A percentile compares a stretch with the other conserved stretches of the same genome.
phyloP scores from a whole-genome alignment of 73 alveolate species.

The Breviolum minutum region DNA sequence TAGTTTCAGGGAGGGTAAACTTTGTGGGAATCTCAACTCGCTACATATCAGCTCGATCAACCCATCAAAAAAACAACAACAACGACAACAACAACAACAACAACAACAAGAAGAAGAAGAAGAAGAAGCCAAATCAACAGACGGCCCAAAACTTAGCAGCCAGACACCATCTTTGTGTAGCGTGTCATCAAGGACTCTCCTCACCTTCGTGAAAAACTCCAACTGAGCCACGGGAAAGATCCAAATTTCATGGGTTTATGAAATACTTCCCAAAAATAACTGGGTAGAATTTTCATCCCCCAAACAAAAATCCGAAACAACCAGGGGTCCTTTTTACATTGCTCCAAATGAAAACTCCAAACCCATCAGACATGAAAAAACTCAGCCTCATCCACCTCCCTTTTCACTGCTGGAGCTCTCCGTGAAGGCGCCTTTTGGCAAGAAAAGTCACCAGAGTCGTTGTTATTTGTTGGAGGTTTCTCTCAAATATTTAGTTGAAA shows the following conservation, averaged over 20 bases:
- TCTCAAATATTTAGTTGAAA: too few relatives aligned
- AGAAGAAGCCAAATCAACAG: neutral
- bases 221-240: too few relatives aligned
- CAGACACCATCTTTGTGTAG: slow-evolving; percentile 49
- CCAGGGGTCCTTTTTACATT: neutral
- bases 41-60: neutral
- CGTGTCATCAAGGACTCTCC: slow-evolving; percentile 78
- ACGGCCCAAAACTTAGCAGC: neutral
- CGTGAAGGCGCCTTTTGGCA: slow-evolving; percentile 62
- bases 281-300: too few relatives aligned
- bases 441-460: neutral
- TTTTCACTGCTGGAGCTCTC: slow-evolving; percentile 76
- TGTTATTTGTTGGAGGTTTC: too few relatives aligned
- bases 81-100: too few relatives aligned
- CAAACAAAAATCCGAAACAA: too few relatives aligned
- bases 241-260: too few relatives aligned
- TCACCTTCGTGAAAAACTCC: neutral
- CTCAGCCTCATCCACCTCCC: slow-evolving; percentile 59
- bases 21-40: too few relatives aligned
- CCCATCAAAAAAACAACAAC: neutral
- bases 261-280: too few relatives aligned
- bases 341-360: neutral
- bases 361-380: neutral
- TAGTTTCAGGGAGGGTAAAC: too few relatives aligned
- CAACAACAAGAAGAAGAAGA: too few relatives aligned